Base-by-base conservation (phyloP, 2,329 filamentous ascomycete genomes). In the Setomelanomma holmii region DNA sequence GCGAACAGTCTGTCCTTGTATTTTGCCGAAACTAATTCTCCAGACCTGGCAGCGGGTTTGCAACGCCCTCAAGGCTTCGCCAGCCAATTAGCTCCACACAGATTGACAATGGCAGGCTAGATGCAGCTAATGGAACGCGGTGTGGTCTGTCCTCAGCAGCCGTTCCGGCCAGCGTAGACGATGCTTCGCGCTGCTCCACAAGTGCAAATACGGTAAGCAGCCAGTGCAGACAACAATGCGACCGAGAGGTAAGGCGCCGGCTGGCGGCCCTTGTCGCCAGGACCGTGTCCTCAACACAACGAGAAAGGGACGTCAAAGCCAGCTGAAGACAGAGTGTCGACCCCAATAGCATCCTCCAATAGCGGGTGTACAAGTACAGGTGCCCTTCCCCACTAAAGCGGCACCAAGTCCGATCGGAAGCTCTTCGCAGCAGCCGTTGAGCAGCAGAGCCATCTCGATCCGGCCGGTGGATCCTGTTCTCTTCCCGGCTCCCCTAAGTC, bases 141-240 rank as follows among this genome's bases (percentile, higher is more conserved):
- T 49, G 61, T 56, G 67, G 58, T 63, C 63, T 66, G 65, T 62
- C 60, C 56, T 45, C 53, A 46, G 45, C 61, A 60, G 57, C 51
- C 41, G 45, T 56, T 57, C 38, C 50, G 47, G 49, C 49, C 40
- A 54, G 51, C 53, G 49, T 56, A 55, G 55, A 61, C 47, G 60
- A 58, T 61, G 57, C 45, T 40, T 47, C 56, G 49, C 48, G 53
- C 56, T 58, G 53, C 53, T 55, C 49, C 48, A 81, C 79, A 86
- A 86, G 89, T 56, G 82, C 47, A 58, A 48, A 47, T 49, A 30
- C 27, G 27, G 27, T 30, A 49, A 48, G 51, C 46, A 40, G 51
- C 50, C n/a, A 45, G 46, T 49, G 51, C 50, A 46, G 30, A 48
- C 43, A 22, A 55, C 38, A 53, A 56, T 52, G 50, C 59, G 45